Evolutionary conservation across 495 filamentous ascomycete genomes (phyloP).

Genomic region (Pseudevernia furfuracea): DNA sequence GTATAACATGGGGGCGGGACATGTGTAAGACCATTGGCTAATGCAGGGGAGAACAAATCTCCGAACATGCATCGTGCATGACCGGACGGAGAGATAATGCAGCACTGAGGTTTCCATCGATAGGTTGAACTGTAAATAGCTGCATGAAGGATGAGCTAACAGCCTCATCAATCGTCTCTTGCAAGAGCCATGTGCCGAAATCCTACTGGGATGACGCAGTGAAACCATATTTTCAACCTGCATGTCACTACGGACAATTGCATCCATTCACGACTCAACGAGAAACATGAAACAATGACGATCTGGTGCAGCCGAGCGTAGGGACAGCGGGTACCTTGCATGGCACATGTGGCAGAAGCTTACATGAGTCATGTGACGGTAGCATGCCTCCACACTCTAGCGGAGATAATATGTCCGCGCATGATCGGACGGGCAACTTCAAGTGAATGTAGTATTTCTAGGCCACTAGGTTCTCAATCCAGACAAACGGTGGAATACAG

Average conservation of each 20-base stretch:
- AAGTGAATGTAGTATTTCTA: not conserved
- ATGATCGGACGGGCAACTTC: not conserved
- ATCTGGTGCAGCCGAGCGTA: not conserved
- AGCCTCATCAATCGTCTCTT: not conserved
- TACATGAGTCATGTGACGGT: not conserved
- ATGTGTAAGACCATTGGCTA: not conserved
- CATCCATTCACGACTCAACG: not conserved
- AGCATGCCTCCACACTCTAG: not conserved
- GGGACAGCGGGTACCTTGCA: slow-evolving; percentile 8
- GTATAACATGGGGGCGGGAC: not conserved
- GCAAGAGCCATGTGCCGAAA: not conserved
- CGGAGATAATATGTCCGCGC: not conserved
- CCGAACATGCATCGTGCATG: not conserved
- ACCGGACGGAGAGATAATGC: not conserved
- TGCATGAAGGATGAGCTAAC: not conserved
- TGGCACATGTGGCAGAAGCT: slow-evolving; percentile 5
- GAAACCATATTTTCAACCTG: not conserved
- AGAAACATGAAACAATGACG: slow-evolving; percentile 1
- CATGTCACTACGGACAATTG: not conserved
- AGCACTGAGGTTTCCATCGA: not conserved
- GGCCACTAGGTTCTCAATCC: not conserved
- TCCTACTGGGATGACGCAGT: not conserved
- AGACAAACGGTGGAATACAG: not conserved
- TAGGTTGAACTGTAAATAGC: not conserved
- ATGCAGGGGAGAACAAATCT: not conserved